Percentiles rank a stretch among this genome's conserved stretches.
Evolutionary conservation across 805 yeast species (phyloP).

Genomic region (Pichia nakasei): DNA sequence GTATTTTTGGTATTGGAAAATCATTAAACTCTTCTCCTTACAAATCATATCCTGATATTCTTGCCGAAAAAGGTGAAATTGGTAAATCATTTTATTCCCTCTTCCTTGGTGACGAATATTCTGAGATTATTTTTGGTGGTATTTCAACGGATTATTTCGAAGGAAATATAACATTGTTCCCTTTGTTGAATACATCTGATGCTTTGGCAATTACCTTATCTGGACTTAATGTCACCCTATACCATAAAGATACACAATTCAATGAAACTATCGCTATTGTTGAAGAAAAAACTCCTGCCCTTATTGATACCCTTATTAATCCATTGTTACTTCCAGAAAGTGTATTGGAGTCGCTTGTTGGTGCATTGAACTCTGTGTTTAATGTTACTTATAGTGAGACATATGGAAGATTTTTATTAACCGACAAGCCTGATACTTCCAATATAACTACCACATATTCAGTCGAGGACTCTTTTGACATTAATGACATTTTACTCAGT

Average conservation of each 20-base stretch:
- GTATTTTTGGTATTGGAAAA: conserved; percentile 15
- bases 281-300: neutral
- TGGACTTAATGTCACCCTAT: neutral
- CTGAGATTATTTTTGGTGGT: conserved; percentile 12
- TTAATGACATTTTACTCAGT: conserved; percentile 15
- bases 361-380: neutral
- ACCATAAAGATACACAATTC: neutral
- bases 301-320: neutral
- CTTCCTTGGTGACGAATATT: neutral
- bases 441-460: neutral
- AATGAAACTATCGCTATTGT: neutral
- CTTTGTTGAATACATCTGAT: conserved; percentile 8
- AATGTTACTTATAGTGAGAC: conserved; percentile 2
- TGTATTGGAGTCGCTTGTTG: conserved; percentile 1
- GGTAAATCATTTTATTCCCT: conserved; percentile 10
- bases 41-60: conserved; percentile 8
- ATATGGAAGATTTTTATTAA: neutral
- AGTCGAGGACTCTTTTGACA: neutral
- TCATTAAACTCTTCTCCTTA: conserved; percentile 4
- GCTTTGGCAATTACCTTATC: conserved; percentile 11
- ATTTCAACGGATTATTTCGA: conserved; percentile 4
- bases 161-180: conserved; percentile 9
- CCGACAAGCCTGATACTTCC: neutral
- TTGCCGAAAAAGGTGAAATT: conserved; percentile 9
- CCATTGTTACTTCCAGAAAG: neutral